Evolutionary conservation across 2,329 filamentous ascomycete species (phyloP), one percentile per base, ranked within the genome.

Genomic region (Nemania sp.): DNA sequence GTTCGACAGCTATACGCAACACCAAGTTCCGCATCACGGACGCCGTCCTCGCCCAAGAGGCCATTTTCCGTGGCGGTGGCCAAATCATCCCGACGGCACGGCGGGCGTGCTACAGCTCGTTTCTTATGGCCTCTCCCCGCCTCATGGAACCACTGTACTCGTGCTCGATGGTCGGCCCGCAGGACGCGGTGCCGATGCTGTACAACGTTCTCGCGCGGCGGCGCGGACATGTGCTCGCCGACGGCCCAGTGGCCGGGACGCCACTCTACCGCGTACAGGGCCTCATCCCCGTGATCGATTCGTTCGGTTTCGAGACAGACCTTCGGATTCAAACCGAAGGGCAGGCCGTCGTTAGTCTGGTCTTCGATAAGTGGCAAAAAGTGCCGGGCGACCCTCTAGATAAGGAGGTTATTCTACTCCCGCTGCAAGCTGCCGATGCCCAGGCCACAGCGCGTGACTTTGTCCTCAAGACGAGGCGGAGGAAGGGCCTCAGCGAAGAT

Each of bases 291-390:
- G 95, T 98, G 61, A 97, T 99, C 73, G 95, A 99, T 79, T 92
- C 89, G 32, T 99, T 99, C 72, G 95, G 95, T 18, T 98, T 99
- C 76, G 95, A 99, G 80, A 98, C 95, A 13, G 95, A 99, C 79
- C 82, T 99, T 59, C 85, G 95, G 64, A 98, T 98, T 72, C 93
- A 97, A 77, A 97, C 94, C 0, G 91, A 97, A 79, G 94, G 95
- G 54, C 89, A 92, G 74, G 92, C 93, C 57, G 93, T 91, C 71
- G 87, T 98, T 54, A 92, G 89, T 69, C 83, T 99, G 37, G 92
- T 96, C 12, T 99, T 99, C 76, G 95, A 99, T 73, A 88, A 91
- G 66, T 99, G 95, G 95, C 92, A 85, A 71, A 91, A 98, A 63
- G 94, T 99, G 1, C 95, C 95, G 1, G 95, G 95, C 57, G 95